Conservation (phyloP, 768 basidiomycete genomes). For the Russula griseocarnosa region DNA sequence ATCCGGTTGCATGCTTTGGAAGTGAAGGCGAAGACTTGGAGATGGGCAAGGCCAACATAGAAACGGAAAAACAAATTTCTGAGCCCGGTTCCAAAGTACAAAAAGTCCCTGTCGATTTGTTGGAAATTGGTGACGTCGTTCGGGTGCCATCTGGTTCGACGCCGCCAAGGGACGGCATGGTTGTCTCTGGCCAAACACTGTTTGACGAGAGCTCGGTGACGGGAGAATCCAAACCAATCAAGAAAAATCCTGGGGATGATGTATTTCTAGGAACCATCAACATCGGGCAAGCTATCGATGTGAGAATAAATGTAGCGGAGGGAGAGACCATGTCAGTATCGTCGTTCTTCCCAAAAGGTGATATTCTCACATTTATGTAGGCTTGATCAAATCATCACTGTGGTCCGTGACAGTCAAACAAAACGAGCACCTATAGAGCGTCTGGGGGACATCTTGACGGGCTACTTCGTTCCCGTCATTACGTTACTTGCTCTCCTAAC, state of each 20-base stretch:
- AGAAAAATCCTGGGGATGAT: slow-evolving; percentile 57
- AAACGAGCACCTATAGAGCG: slow-evolving; percentile 75
- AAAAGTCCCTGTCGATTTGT: slow-evolving; percentile 51
- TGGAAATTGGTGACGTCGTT: slow-evolving; percentile 78
- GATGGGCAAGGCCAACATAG: slow-evolving; percentile 36
- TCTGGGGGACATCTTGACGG: slow-evolving; percentile 67
- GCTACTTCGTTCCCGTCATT: slow-evolving; percentile 75
- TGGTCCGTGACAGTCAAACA: slow-evolving; percentile 74
- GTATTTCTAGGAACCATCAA: slow-evolving; percentile 80
- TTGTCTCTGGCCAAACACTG: slow-evolving; percentile 46
- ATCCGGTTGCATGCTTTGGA: background rate
- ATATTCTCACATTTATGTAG: slow-evolving; percentile 34
- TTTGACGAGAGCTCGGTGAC: slow-evolving; percentile 88
- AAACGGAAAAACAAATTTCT: slow-evolving; percentile 18
- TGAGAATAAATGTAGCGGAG: slow-evolving; percentile 57
- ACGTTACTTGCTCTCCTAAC: slow-evolving; percentile 67
- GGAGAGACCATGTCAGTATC: slow-evolving; percentile 62
- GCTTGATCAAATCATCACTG: slow-evolving; percentile 69
- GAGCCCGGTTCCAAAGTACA: slow-evolving; percentile 32
- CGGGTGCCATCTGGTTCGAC: slow-evolving; percentile 69
- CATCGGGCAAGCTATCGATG: slow-evolving; percentile 53
- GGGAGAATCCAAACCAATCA: slow-evolving; percentile 64
- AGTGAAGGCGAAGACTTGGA: slow-evolving; percentile 34
- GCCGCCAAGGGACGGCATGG: slow-evolving; percentile 71
- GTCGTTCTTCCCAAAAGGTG: background rate